A percentile compares a stretch with the other conserved stretches of the same genome.
Conservation (phyloP, 176 grass and related monocot species). For the Triticum urartu region DNA sequence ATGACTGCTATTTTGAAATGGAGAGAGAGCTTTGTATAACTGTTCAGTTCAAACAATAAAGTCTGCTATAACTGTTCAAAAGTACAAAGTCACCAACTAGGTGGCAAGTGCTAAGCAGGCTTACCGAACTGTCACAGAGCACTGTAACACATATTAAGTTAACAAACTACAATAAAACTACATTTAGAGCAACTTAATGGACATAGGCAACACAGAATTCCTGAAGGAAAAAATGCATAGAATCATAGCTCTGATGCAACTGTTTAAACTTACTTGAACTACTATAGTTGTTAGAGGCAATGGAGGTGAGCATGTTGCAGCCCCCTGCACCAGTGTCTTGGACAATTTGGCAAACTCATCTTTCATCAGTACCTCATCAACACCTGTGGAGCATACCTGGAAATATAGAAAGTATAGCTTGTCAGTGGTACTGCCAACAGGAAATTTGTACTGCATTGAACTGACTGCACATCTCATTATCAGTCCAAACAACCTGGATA, state of each 20-base stretch:
- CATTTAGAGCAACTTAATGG: not conserved
- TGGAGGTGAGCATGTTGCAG: constrained; percentile 53
- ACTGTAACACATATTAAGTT: not conserved
- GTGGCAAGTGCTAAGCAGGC: not conserved
- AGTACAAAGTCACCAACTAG: not conserved
- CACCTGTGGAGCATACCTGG: constrained; percentile 79
- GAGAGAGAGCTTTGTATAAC: not conserved
- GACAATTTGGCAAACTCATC: constrained; percentile 84
- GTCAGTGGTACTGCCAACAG: not conserved
- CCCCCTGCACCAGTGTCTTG: constrained; percentile 43
- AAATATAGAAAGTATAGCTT: constrained; percentile 18
- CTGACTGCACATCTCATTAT: not conserved
- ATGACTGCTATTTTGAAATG: not conserved
- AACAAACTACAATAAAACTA: not conserved
- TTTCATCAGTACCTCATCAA: constrained; percentile 80
- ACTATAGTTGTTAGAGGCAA: constrained; percentile 88
- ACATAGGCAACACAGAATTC: not conserved
- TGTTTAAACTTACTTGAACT: constrained; percentile 63
- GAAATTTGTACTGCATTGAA: constrained; percentile 21
- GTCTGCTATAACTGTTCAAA: not conserved
- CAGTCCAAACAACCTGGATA: constrained; percentile 61
- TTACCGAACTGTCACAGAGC: not conserved
- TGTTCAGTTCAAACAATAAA: constrained; percentile 2
- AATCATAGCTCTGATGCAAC: constrained; percentile 17
- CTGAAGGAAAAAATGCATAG: constrained; percentile 2